A percentile compares a stretch with the other conserved stretches of the same genome.
phyloP scores from a whole-genome alignment of 768 basidiomycete genomes.

The Roridomyces roridus region DNA sequence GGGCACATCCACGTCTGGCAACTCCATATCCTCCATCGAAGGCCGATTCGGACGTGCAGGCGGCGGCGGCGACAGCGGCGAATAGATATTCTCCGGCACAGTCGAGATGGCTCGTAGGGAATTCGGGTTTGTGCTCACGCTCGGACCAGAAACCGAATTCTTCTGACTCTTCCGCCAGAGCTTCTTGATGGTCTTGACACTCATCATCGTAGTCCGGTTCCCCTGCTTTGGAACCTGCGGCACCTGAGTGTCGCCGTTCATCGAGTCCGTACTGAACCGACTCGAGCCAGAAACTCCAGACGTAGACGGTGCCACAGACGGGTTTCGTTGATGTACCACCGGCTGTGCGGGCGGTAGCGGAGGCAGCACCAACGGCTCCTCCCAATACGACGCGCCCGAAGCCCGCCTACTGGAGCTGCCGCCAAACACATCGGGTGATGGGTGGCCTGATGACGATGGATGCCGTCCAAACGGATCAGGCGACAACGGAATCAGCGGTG shows the following conservation, averaged over 20 bases:
- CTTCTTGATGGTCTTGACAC: slow-evolving; percentile 75
- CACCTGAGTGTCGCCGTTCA: slow-evolving; percentile 42
- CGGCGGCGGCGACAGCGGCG: slow-evolving; percentile 18
- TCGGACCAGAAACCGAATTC: slow-evolving; percentile 43
- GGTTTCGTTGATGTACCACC: slow-evolving; percentile 16
- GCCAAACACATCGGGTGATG: background rate
- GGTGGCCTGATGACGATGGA: slow-evolving; percentile 51
- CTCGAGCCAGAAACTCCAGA: slow-evolving; percentile 32
- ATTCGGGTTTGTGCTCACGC: slow-evolving; percentile 52
- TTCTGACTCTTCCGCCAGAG: slow-evolving; percentile 81
- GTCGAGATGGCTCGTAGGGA: slow-evolving; percentile 48
- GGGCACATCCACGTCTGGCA: slow-evolving; percentile 26
- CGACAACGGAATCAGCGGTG: slow-evolving; percentile 81
- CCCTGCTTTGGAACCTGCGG: slow-evolving; percentile 35
- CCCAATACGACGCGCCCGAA: slow-evolving; percentile 50
- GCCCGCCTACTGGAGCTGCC: slow-evolving; percentile 30
- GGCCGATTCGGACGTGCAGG: slow-evolving; percentile 26
- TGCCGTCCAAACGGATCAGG: slow-evolving; percentile 84
- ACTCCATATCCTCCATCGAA: slow-evolving; percentile 28
- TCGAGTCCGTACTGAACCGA: slow-evolving; percentile 81
- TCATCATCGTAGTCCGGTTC: slow-evolving; percentile 65
- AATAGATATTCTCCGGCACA: slow-evolving; percentile 35
- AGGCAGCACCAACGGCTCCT: slow-evolving; percentile 29
- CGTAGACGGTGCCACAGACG: slow-evolving; percentile 1
- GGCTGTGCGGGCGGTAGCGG: slow-evolving; percentile 28